Conservation (phyloP, 768 basidiomycete species). For the Boletellus sp. region DNA sequence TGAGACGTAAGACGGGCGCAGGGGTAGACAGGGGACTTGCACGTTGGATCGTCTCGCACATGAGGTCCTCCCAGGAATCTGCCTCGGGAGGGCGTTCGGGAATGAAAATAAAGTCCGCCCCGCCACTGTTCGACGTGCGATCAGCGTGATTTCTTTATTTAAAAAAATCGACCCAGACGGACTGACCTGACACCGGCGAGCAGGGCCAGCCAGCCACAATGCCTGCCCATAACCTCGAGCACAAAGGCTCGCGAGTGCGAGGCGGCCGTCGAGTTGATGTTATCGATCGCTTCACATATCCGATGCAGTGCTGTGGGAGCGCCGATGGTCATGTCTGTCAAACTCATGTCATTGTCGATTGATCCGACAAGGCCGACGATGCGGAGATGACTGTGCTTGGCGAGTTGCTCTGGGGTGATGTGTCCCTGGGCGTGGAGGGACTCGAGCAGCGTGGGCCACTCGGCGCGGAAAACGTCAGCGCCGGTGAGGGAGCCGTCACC, state of each 20-base stretch:
- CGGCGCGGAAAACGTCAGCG: slow-evolving; percentile 87
- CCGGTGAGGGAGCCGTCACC: slow-evolving; percentile 97
- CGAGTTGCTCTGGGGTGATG: slow-evolving; percentile 71
- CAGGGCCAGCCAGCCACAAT: slow-evolving; percentile 98
- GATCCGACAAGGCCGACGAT: slow-evolving; percentile 99
- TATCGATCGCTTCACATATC: slow-evolving; percentile 97
- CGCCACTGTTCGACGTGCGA: slow-evolving; percentile 47
- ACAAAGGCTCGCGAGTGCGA: slow-evolving; percentile 98
- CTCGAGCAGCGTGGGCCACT: slow-evolving; percentile 87
- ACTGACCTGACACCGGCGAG: slow-evolving; percentile 85
- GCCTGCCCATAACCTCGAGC: slow-evolving; percentile 98
- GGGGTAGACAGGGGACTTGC: slow-evolving; percentile 43
- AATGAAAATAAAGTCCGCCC: slow-evolving; percentile 97
- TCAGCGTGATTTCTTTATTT: slow-evolving; percentile 15
- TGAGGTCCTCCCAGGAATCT: slow-evolving; percentile 85
- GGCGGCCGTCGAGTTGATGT: slow-evolving; percentile 93
- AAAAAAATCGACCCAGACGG: background rate
- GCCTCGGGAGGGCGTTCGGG: slow-evolving; percentile 83
- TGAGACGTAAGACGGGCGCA: background rate
- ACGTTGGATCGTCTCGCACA: slow-evolving; percentile 80
- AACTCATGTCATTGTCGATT: slow-evolving; percentile 98
- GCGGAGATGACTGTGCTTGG: slow-evolving; percentile 77
- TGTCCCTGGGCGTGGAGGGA: slow-evolving; percentile 65
- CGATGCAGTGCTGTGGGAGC: slow-evolving; percentile 93
- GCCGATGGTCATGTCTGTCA: slow-evolving; percentile 97